Evolutionary conservation across 768 basidiomycete genomes (phyloP).

Genomic region (Pisolithus orientalis): DNA sequence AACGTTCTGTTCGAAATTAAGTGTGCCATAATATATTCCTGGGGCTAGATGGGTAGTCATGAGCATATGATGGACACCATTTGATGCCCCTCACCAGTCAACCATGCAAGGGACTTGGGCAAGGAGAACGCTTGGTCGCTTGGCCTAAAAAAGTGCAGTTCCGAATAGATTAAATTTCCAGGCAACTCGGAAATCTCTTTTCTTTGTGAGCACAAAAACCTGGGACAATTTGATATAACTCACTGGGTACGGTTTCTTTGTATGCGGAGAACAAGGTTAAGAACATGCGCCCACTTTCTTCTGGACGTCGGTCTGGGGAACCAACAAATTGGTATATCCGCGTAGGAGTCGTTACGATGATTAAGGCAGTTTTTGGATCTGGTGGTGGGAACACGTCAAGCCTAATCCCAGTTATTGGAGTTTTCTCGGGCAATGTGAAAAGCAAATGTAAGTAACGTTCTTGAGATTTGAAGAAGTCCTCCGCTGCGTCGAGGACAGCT

Average conservation of each 20-base stretch:
- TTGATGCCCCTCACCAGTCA: constrained; percentile 58
- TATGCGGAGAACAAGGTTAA: constrained; percentile 67
- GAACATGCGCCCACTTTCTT: constrained; percentile 75
- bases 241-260: constrained; percentile 76
- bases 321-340: constrained; percentile 91
- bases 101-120: constrained; percentile 81
- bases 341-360: constrained; percentile 79
- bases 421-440: constrained; percentile 72
- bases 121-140: constrained; percentile 64
- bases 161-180: constrained; percentile 66
- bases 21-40: constrained; percentile 80
- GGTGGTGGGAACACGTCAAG: constrained; percentile 69
- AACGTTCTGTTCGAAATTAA: constrained; percentile 62
- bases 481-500: constrained; percentile 82
- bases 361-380: constrained; percentile 57
- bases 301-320: constrained; percentile 53
- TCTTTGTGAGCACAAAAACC: constrained; percentile 16
- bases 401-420: constrained; percentile 78
- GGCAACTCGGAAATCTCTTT: constrained; percentile 89
- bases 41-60: constrained; percentile 43
- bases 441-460: constrained; percentile 73
- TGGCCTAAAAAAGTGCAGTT: constrained; percentile 74
- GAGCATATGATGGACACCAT: constrained; percentile 1
- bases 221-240: constrained; percentile 22
- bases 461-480: constrained; percentile 87